Conservation (phyloP, 345 rosid genomes). For the Erodium maritimum region DNA sequence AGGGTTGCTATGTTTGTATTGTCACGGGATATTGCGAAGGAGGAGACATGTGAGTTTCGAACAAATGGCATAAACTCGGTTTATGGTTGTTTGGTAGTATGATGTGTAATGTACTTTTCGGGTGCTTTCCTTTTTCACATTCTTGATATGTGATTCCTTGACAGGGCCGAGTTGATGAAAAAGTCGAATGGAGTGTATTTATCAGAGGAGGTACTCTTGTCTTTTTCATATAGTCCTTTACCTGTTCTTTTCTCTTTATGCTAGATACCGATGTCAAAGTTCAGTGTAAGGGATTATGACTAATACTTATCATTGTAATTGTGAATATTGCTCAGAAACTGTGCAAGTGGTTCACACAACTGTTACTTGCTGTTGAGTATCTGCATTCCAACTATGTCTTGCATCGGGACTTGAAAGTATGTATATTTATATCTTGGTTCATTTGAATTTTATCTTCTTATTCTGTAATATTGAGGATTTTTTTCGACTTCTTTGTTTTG, state of each 20-base stretch:
- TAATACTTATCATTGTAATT: slow-evolving; percentile 5
- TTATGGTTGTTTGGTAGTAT: not conserved
- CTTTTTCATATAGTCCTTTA: not conserved
- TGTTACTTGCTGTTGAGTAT: slow-evolving; percentile 85
- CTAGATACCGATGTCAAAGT: not conserved
- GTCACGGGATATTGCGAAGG: slow-evolving; percentile 99
- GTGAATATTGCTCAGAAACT: slow-evolving; percentile 46
- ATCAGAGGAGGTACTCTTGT: slow-evolving; percentile 63
- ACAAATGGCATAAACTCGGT: not conserved
- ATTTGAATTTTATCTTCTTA: not conserved
- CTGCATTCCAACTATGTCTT: slow-evolving; percentile 90
- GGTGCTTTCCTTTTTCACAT: not conserved
- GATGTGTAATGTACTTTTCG: not conserved
- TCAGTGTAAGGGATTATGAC: not conserved
- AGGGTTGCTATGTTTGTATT: slow-evolving; percentile 99
- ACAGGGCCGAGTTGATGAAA: slow-evolving; percentile 94
- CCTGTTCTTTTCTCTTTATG: not conserved
- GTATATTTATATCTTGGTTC: slow-evolving; percentile 2
- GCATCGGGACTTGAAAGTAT: slow-evolving; percentile 89
- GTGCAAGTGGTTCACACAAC: slow-evolving; percentile 94
- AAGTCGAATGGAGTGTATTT: slow-evolving; percentile 76
- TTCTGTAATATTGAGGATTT: not conserved
- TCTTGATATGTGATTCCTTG: slow-evolving; percentile 2
- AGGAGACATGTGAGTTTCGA: slow-evolving; percentile 86
- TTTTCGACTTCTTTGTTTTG: not conserved